phyloP scores from a whole-genome alignment of 2,329 filamentous ascomycete genomes.

The Colletotrichum noveboracense region DNA sequence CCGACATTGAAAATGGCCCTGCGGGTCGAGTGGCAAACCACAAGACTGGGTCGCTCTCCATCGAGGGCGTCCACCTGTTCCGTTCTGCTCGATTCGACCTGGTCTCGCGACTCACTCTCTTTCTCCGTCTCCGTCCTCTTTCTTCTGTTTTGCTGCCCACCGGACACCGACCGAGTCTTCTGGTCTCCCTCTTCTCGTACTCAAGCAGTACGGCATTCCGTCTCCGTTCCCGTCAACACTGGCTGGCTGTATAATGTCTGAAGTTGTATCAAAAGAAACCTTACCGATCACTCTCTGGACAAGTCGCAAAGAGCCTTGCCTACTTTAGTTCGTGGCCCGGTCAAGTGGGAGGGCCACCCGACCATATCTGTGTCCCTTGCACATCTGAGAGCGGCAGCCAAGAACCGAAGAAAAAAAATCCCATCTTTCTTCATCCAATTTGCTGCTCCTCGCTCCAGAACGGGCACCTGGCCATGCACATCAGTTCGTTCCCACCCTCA shows the following conservation, averaged over 20 bases:
- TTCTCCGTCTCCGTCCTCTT: neutral
- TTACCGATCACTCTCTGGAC: neutral
- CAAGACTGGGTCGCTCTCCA: conserved; percentile 1
- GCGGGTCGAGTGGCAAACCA: conserved; percentile 16
- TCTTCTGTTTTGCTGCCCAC: neutral
- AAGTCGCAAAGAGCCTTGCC: neutral
- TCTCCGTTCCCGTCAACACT: neutral
- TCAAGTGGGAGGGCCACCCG: conserved; percentile 7
- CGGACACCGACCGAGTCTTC: neutral
- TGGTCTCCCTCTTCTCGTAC: neutral
- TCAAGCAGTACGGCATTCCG: neutral
- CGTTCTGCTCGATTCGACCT: neutral
- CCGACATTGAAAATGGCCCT: neutral
- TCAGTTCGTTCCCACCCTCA: conserved; percentile 13
- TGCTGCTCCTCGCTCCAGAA: conserved; percentile 18
- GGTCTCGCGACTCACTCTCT: neutral
- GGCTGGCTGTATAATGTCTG: neutral
- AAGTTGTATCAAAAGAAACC: neutral
- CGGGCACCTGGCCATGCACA: conserved; percentile 16
- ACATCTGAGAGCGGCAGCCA: conserved; percentile 13
- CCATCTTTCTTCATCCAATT: conserved; percentile 23
- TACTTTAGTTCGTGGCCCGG: conserved; percentile 5
- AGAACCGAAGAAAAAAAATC: conserved; percentile 21
- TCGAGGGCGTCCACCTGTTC: neutral
- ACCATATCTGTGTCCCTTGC: conserved; percentile 16